A percentile compares a stretch with the other conserved stretches of the same genome.
Evolutionary conservation across 768 basidiomycete genomes (phyloP).

Genomic region (Rhizopogon vesiculosus): DNA sequence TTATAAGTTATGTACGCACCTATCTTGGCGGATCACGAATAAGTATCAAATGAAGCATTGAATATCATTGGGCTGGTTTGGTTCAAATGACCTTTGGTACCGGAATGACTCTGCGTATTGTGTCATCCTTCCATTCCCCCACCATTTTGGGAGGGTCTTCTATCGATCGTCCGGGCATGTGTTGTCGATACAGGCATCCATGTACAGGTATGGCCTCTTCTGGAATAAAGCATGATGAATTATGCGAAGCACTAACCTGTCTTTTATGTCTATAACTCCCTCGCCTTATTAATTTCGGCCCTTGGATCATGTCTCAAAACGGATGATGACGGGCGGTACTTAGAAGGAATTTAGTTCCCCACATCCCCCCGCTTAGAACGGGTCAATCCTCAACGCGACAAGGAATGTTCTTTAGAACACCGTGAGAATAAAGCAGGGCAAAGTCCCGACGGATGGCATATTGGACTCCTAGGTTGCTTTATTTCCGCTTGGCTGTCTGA

Average conservation of each 20-base stretch:
- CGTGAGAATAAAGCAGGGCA: conserved; percentile 11
- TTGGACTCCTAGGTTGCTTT: conserved; percentile 4
- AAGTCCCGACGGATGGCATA: background rate
- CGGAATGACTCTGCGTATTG: background rate
- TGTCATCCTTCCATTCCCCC: background rate
- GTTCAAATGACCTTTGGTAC: background rate
- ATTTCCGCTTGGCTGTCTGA: background rate
- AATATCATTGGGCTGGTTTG: background rate
- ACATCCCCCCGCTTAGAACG: conserved; percentile 17
- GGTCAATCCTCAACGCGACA: conserved; percentile 5
- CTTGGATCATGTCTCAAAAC: background rate
- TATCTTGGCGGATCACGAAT: conserved; percentile 1
- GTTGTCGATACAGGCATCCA: background rate
- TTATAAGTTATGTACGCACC: background rate
- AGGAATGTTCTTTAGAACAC: conserved; percentile 12
- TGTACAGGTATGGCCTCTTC: background rate
- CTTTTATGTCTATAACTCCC: background rate
- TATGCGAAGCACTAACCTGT: background rate
- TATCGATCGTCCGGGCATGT: background rate
- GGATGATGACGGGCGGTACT: background rate
- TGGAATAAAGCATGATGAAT: background rate
- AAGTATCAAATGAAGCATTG: conserved; percentile 1
- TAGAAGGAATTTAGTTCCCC: background rate
- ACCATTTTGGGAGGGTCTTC: background rate
- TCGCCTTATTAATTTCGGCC: background rate